Percentiles rank a stretch among this genome's conserved stretches.
Conservation (phyloP, 2,329 filamentous ascomycete genomes). For the Scedosporium boydii region DNA sequence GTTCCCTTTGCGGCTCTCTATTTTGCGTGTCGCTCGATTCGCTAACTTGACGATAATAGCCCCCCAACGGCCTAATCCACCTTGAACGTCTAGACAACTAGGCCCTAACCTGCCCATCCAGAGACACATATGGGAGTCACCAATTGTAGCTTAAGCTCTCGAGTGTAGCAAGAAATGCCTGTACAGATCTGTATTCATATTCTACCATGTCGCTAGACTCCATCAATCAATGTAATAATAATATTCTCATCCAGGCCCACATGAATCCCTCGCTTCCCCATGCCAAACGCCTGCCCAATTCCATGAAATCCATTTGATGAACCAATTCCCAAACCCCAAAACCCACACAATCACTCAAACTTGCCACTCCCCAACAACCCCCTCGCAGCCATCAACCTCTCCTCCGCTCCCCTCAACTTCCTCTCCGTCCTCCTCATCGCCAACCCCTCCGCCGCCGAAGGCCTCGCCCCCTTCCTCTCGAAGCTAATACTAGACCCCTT, state of each 20-base stretch:
- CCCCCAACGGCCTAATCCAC: constrained; percentile 55
- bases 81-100: constrained; percentile 39
- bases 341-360: constrained; percentile 31
- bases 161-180: not conserved
- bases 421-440: constrained; percentile 41
- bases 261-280: not conserved
- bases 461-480: constrained; percentile 46
- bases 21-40: constrained; percentile 1
- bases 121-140: too few relatives aligned
- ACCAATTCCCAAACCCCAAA: not conserved
- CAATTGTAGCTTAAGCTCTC: not conserved
- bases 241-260: not conserved
- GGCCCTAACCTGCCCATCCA: too few relatives aligned
- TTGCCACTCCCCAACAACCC: constrained; percentile 48
- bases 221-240: not conserved
- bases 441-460: constrained; percentile 44
- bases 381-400: constrained; percentile 44
- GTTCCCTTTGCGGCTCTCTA: constrained; percentile 18
- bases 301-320: not conserved
- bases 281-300: not conserved
- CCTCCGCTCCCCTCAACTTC: constrained; percentile 48
- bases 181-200: not conserved
- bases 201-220: not conserved
- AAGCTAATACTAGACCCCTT: constrained; percentile 51
- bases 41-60: constrained; percentile 28